Percentiles rank a stretch among this genome's conserved stretches.
Evolutionary conservation across 1,284 basidiomycete genomes (phyloP).

Genomic region (Amylostereum chailletii): DNA sequence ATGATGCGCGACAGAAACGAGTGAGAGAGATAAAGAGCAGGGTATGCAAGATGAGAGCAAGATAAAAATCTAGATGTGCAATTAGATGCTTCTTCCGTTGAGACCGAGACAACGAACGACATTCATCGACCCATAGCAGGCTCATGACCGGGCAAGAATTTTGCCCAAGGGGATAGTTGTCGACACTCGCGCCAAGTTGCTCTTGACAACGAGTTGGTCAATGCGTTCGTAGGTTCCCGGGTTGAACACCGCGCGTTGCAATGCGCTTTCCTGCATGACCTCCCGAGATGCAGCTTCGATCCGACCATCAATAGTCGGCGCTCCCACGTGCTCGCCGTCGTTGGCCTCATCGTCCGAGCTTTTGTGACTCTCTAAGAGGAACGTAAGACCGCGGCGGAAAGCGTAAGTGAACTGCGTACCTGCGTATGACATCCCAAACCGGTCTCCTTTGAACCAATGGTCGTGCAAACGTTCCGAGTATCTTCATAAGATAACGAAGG

Average conservation of each 20-base stretch:
- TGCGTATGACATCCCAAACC: constrained; percentile 10
- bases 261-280: constrained; percentile 4
- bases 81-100: too few relatives aligned
- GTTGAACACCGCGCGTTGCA: constrained; percentile 9
- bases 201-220: constrained; percentile 9
- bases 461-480: constrained; percentile 13
- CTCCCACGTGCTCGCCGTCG: constrained; percentile 5
- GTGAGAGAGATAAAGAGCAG: too few relatives aligned
- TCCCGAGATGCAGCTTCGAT: constrained; percentile 9
- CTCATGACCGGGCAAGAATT: constrained; percentile 1
- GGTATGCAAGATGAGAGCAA: too few relatives aligned
- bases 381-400: not conserved
- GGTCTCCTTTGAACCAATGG: constrained; percentile 13
- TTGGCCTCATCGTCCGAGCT: not conserved
- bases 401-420: constrained; percentile 4
- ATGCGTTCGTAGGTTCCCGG: constrained; percentile 9
- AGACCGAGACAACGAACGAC: too few relatives aligned
- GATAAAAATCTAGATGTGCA: too few relatives aligned
- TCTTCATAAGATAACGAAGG: not conserved
- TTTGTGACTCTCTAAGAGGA: constrained; percentile 3
- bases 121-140: not conserved
- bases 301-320: constrained; percentile 4
- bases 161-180: constrained; percentile 9
- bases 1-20: too few relatives aligned
- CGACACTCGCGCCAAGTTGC: constrained; percentile 7